Base-by-base conservation (phyloP, 177 flowering plant species). In the Telopea speciosissima region DNA sequence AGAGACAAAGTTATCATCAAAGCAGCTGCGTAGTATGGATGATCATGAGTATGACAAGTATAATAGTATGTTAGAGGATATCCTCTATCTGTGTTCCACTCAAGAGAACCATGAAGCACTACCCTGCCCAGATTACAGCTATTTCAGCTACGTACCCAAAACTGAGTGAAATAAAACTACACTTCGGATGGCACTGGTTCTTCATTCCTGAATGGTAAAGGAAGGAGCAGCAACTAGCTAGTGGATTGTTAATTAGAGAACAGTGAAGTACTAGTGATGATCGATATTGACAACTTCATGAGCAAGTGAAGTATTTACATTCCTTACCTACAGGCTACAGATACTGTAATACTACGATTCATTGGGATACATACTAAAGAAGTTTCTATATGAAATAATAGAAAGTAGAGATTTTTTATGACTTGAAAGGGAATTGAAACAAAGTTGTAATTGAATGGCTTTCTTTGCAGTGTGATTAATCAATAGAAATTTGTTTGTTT, bases 11-110 rank as follows among this genome's bases (percentile, higher is more conserved):
- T 36, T 61, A 63, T 67, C 40, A 36, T 36, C 73, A 59, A 75
- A 81, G 58, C 68, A n/a, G n/a, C 74, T 31, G n/a, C 74, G 78
- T 62, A 33, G 52, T 0, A 26, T 70, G 0, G 84, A 78, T 0
- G 83, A 81, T 11, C 79, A 59, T 36, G 3, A 36, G 69, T 70
- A 66, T 19, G 83, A 83, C 54, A 81, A 75, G 26, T 77, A 68
- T 68, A 81, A 36, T 36, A n/a, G n/a, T n/a, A 36, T 36, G 40
- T 36, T 36, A 36, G 89, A 86, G 68, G 89, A 84, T 73, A 81
- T 84, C 54, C 77, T 84, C 72, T 75, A 73, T 28, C 68, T 83
- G 13, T 77, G 83, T 68, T 85, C 88, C 24, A 67, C 88, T 12
- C 83, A 79, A 61, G 80, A 77, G 26, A 68, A 70, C 31, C 56